Evolutionary conservation across 2,329 filamentous ascomycete genomes (phyloP), one percentile per base, ranked within the genome.

Genomic region (Microsporum canis): DNA sequence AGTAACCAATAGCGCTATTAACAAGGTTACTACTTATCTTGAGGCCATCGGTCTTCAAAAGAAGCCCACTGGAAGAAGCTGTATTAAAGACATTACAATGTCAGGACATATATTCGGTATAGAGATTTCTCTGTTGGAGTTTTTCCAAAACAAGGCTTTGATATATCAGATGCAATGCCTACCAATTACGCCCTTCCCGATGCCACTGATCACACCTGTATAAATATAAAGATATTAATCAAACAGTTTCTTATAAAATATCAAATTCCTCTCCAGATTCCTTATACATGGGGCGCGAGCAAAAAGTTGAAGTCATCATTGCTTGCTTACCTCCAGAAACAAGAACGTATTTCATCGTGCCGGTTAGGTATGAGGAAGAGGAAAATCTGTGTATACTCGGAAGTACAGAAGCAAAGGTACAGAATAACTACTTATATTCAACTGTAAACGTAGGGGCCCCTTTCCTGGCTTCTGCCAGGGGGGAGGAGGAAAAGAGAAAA

Each of bases 1-100:
- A 59, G 58, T 45, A 53, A 57, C 57, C 61, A 41, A 53, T 43
- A 5, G 17, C 31, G 57, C 23, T 14, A 55, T 55, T 10, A 34
- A 55, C 51, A 36, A 34, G 49, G 57, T 31, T 57, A 66, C 5
- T 64, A 80, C 81, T 78, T 84, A 89, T 87, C 77, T 88, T 90
- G 63, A 92, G 79, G 56, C 89, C 89, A 65, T 86, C 78, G 8
- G 88, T 89, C 80, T 94, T 92, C 68, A 94, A 83, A 66, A 94
- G 78, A 66, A 90, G 78, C 57, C 87, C 88, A 43, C 86, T 85
- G 61, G 83, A 86, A 68, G 85, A 88, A 73, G 86, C 86, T 84
- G 55, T 55, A 66, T 65, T 65, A 12, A n/a, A 71, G 17, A 47
- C 33, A 47, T 43, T 38, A 23, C 14, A 55, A 27, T 31, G 12